Evolutionary conservation across 805 yeast genomes (phyloP), one percentile per base, ranked within the genome.

Genomic region (Nakazawaea sp.): DNA sequence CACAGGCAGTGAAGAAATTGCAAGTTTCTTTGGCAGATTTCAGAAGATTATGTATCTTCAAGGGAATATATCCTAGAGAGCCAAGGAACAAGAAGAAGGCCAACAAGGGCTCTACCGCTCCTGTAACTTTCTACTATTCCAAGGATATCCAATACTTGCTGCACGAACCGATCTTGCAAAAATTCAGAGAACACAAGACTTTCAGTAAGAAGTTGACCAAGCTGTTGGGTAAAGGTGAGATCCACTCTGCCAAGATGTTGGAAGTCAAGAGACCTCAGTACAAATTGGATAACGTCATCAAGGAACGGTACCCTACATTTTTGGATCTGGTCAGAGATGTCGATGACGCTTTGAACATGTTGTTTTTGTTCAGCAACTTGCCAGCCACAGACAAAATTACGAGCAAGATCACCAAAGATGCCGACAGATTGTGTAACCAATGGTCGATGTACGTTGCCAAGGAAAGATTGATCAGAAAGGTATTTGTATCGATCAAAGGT

Each of bases 31-130:
- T 92, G 34, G 97, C 97, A 10, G 98, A 92, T 64, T 92, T 92
- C 75, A 79, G 96, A 65, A 78, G 98, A 54, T 72, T 92, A 55
- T 92, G 98, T 72, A 92, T 92, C 58, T 87, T 92, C 72, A 92
- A 92, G 61, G 98, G 98, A 36, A 89, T 92, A 46, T 92, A 87
- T 57, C 98, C 98, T 38, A 77, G 98, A 58, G 97, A 88, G 56
- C 97, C 97, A 32, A 71, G 89, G 51, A 87, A 86, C 62, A 92
- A 89, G 67, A 87, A 83, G 77, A 89, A 87, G 70, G 96, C 97
- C 43, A 90, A 88, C 62, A 92, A 87, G 62, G 97, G 98, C 17
- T 84, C 96, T n/a, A 86, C 97, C 6, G 95, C 94, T 18, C 95
- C 95, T 32, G 82, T 83, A 18, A 92, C 98, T 3, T 94, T 92